Base-by-base conservation (phyloP, 139 green algal genomes). In the Picocystis salinarum region DNA sequence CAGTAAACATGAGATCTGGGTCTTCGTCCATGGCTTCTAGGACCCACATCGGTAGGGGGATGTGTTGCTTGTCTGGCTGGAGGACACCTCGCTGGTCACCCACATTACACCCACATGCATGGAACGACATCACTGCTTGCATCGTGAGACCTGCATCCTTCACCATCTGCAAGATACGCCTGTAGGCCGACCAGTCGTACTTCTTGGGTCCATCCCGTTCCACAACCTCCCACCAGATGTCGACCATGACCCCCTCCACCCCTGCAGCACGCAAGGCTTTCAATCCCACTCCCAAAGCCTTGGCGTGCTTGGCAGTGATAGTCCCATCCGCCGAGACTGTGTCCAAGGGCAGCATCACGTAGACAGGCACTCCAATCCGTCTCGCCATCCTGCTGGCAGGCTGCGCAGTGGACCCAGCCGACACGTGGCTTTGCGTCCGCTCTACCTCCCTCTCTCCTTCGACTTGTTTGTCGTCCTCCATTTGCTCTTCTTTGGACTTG, bases 341-440 rank as follows among this genome's bases (percentile, higher is more conserved):
- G 58, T 98, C 88, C 30, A 98, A 66, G 6, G 88, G 88, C 28
- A 98, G 80, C 88, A 98, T 98, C 1, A 98, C 88, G 53, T 84
- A 96, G 2, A 97, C 79, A 5, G 87, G 87, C 27, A 71, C 62
- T 20, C 12, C 15, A n/a, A n/a, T n/a, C n/a, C n/a, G n/a, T n/a
- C n/a, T n/a, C n/a, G n/a, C n/a, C n/a, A n/a, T n/a, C n/a, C n/a
- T n/a, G n/a, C n/a, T n/a, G n/a, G n/a, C n/a, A n/a, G n/a, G n/a
- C n/a, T n/a, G n/a, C n/a, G n/a, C n/a, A n/a, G n/a, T n/a, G n/a
- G n/a, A n/a, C n/a, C n/a, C n/a, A n/a, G n/a, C n/a, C n/a, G n/a
- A n/a, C n/a, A n/a, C n/a, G n/a, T n/a, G n/a, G n/a, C n/a, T n/a
- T n/a, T n/a, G n/a, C n/a, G n/a, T n/a, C n/a, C n/a, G n/a, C n/a